Percentiles rank a stretch among this genome's conserved stretches.
Evolutionary conservation across 257 asterid genomes (phyloP).

Genomic region (Mitragyna speciosa): DNA sequence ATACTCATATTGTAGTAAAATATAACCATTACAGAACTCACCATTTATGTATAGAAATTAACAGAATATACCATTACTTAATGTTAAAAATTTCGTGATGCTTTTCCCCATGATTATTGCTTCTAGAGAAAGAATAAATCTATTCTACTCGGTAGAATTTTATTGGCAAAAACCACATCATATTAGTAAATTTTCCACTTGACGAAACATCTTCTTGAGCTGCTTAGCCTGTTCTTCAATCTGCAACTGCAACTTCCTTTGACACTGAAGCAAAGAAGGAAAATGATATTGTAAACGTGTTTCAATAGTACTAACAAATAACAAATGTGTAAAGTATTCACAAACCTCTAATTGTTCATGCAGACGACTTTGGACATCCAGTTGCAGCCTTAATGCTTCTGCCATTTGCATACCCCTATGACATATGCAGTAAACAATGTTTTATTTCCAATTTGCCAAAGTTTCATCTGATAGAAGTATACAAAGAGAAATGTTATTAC

Average conservation of each 20-base stretch:
- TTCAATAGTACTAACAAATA: background rate
- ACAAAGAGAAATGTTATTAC: too few relatives aligned
- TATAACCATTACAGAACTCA: too few relatives aligned
- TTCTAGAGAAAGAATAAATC: background rate
- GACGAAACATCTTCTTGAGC: constrained; percentile 37
- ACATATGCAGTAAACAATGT: background rate
- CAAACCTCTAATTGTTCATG: constrained; percentile 44
- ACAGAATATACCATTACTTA: too few relatives aligned
- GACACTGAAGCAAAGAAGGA: constrained; percentile 23
- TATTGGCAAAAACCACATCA: background rate
- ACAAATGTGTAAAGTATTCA: background rate
- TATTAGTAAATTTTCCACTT: constrained; percentile 8
- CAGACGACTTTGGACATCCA: constrained; percentile 33
- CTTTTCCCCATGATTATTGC: too few relatives aligned
- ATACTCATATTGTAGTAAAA: too few relatives aligned
- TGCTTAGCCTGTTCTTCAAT: constrained; percentile 52
- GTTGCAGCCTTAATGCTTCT: constrained; percentile 41
- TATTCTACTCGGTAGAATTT: too few relatives aligned
- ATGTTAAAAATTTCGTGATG: too few relatives aligned
- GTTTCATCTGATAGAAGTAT: too few relatives aligned
- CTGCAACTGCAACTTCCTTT: constrained; percentile 38
- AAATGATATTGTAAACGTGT: too few relatives aligned
- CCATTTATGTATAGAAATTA: too few relatives aligned
- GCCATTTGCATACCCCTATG: constrained; percentile 32
- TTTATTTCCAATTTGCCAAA: background rate